Percentiles rank a stretch among this genome's conserved stretches.
phyloP scores from a whole-genome alignment of 2,329 filamentous ascomycete genomes.

The Diplodia intermedia region DNA sequence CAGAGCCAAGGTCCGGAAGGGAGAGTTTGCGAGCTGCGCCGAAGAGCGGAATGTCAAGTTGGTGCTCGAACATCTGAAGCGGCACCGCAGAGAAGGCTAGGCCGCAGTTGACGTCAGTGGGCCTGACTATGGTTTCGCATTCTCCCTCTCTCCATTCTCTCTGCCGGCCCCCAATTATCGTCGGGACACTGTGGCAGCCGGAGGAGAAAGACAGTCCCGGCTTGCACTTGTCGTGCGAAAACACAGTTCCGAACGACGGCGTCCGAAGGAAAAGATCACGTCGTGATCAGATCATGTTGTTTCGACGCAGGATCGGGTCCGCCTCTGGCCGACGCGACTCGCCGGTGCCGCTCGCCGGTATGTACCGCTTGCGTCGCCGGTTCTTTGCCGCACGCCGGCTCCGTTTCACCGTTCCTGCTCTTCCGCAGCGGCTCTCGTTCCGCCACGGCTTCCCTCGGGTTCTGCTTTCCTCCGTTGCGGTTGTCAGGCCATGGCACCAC shows the following conservation, averaged over 20 bases:
- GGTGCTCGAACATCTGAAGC: not conserved
- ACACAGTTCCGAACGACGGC: not conserved
- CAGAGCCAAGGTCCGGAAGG: not conserved
- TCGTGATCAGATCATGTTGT: conserved; percentile 2
- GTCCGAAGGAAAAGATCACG: not conserved
- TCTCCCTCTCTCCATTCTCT: not conserved
- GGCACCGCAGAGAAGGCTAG: not conserved
- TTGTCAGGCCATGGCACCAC: conserved; percentile 23
- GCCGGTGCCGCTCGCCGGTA: not conserved
- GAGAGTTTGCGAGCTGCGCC: not conserved
- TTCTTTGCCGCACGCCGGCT: not conserved
- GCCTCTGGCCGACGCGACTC: not conserved
- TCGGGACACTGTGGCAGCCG: not conserved
- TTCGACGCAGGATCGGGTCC: conserved; percentile 2
- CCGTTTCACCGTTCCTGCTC: not conserved
- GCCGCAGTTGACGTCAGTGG: not conserved
- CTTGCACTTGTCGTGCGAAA: not conserved
- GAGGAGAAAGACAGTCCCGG: not conserved
- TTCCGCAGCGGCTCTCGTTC: conserved; percentile 1
- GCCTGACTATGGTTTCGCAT: not conserved
- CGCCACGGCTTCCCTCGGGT: not conserved
- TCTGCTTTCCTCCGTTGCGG: not conserved
- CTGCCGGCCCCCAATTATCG: not conserved
- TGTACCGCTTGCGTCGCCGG: not conserved
- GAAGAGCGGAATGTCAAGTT: not conserved